Base-by-base conservation (phyloP, 2,329 filamentous ascomycete genomes). In the Laburnicola sp. region DNA sequence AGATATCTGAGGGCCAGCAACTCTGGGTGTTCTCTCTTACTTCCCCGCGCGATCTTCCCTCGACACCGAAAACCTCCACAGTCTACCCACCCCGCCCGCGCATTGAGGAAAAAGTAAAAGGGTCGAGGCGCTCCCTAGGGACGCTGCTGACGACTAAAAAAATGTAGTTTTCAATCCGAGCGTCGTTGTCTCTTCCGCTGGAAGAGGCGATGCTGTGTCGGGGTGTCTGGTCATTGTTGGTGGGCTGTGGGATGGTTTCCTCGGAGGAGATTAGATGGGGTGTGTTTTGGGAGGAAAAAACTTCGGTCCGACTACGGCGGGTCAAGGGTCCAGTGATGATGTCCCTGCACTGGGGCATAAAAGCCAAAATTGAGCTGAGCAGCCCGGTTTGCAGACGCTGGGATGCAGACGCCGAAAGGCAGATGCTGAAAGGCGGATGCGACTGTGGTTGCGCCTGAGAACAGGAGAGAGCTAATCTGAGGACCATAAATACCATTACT, bases 111-210 rank as follows among this genome's bases (percentile, higher is more conserved):
- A 53, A 40, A 48, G 56, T 59, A 59, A 59, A 60, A 57, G 52
- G 44, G 47, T 60, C 41, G 59, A 62, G 53, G 59, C 56, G 39
- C 55, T 49, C 23, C 27, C n/a, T 8, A 27, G 44, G 26, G 47
- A 22, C 23, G 59, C 55, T 56, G 45, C 32, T 60, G 57, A 56
- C 42, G 37, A 43, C 41, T 25, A 22, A 23, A 4, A 22, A 51
- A 51, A 43, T n/a, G 57, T 62, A 62, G 59, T 62, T 62, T 62
- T 62, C 59, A 62, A 62, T 62, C 59, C 48, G 56, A 62, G 59
- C 59, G 59, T 46, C 48, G 35, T n/a, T n/a, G n/a, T n/a, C n/a
- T 26, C 36, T 53, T 16, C 40, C 23, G 16, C 28, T 46, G 39
- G 5, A 22, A 11, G 28, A 8, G 11, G 16, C 23, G 39, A n/a